Base-by-base conservation (phyloP, 2,329 filamentous ascomycete species). In the Claviceps sp. region DNA sequence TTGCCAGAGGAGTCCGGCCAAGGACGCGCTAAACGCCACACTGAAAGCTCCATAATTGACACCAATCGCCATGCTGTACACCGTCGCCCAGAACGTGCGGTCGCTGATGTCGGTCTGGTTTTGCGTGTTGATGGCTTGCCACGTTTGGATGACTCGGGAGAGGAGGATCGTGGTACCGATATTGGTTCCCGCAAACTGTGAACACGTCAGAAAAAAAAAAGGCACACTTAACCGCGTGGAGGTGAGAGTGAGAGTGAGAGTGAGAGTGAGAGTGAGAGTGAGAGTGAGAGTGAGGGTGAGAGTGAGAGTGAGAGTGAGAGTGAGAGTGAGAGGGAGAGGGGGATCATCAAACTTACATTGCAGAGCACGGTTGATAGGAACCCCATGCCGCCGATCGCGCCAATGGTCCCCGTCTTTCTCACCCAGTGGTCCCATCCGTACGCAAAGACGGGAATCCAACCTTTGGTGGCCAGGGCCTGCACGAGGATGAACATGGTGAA, bases 11-110 rank as follows among this genome's bases (percentile, higher is more conserved):
- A 88, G 70, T 1, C 84, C 85, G 1, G 85, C 85, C 1, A 88
- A 65, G 0, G 83, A 86, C 0, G 83, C 84, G 56, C 81, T 85
- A 58, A 88, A 86, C 0, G 82, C 81, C 0, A 79, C 78, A 61
- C 82, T 86, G 61, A 87, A 88, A 0, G 84, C 85, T 4, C 84
- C 84, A 53, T 82, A 88, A 63, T 88, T 88, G 55, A 87, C 81
- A 2, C 84, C 84, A 0, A 88, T 67, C 0, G 84, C 84, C 82
- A 88, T 85, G 63, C 77, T 78, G 64, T 88, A 88, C 0, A 88
- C 78, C 0, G 84, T 85, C 0, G 77, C 84, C 84, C 83, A 87
- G 61, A 86, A 86, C 0, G 77, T 84, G 3, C 84, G 75, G 44
- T 86, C 69, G 13, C 70, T 76, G 48, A 88, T 84, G 1, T 72